Base-by-base conservation (phyloP, 2,329 filamentous ascomycete species). In the Cladobotryum mycophilum region DNA sequence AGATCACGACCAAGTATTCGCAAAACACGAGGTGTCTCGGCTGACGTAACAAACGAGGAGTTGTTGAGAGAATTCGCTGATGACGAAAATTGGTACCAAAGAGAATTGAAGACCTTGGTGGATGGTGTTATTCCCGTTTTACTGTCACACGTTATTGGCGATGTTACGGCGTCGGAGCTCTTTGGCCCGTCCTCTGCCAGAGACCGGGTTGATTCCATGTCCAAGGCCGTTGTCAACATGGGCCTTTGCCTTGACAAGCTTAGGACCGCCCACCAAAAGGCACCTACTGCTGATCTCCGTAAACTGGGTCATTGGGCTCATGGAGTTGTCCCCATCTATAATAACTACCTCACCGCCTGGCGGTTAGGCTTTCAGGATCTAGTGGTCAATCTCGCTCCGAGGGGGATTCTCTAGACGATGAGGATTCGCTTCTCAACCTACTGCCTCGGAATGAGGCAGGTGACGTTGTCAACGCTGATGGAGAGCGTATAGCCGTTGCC, bases 51-150 rank as follows among this genome's bases (percentile, higher is more conserved):
- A 1, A 76, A 89, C 11, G 76, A 81, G 18, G 89, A 92, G 56
- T 73, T 97, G 17, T 78, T 97, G 65, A 77, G 79, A 47, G 90
- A 96, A 62, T 83, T 99, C 55, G 76, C 81, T 11, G 80, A 86
- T 5, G 93, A 97, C 59, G 93, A 99, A 67, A 74, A 80, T 41
- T 86, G 93, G 58, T 99, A 97, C 64, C 85, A 86, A 69, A 81
- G 91, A 49, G 93, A 99, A 68, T 77, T 99, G 33, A 89, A 90
- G 63, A 96, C 93, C 1, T 71, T 99, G 33, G 91, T 97, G 7
- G 91, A 96, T 60, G 93, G 93, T 50, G 92, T 99, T 18, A 88
- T 99, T 50, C 93, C 93, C 0, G 92, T 97, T 2, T 78, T 99
- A 2, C 73, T 99, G 47, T 89, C 85, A 9, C 89, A 90, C 57